Evolutionary conservation across 2,329 filamentous ascomycete genomes (phyloP), one percentile per base, ranked within the genome.

Genomic region (Berkeleyomyces basicola): DNA sequence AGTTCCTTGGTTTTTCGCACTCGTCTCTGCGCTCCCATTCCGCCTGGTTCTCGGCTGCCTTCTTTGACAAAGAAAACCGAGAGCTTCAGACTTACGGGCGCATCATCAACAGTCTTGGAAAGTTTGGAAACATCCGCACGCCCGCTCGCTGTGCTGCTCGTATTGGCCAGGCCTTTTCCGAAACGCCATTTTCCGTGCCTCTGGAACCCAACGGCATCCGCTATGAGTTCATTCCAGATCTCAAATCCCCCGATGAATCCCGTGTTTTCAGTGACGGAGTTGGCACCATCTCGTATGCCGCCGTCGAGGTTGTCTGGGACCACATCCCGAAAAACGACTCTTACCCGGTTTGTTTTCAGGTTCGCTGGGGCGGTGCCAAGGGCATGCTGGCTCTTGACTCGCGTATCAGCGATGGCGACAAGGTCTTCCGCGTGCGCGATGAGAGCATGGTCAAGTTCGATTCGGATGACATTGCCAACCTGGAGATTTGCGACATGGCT

Each of bases 381-480:
- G 89, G 88, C 0, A 88, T 91, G 82, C 76, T 93, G 0, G 81
- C 86, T 0, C 72, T 92, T 0, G 87, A 95, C 67, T 74, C 77
- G 7, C 74, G 76, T 1, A 74, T 91, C 0, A 1, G 68, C 0
- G 87, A 84, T 0, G 1, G 68, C 0, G 87, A 84, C 0, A 77
- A 79, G 39, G 69, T 76, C 1, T 75, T 95, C 46, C 74, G 75
- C 37, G 73, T 95, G 23, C 80, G 90, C 1, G 73, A 77, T 0
- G 74, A 76, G 14, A 92, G 87, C 3, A 95, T 95, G 90, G 77
- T 81, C 63, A 95, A 95, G 68, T 95, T 93, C 66, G 70, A 77
- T 1, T 84, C 82, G 60, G 68, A 74, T 0, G 77, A 80, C 46
- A 73, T 70, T 1, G 70, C 70, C 3, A 79, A 85, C 59, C 75